These are phyloP conservation scores for Bertia moriformis DNA, from an alignment of 2,329 filamentous ascomycete species.

Conservation along the genomic window DNA sequence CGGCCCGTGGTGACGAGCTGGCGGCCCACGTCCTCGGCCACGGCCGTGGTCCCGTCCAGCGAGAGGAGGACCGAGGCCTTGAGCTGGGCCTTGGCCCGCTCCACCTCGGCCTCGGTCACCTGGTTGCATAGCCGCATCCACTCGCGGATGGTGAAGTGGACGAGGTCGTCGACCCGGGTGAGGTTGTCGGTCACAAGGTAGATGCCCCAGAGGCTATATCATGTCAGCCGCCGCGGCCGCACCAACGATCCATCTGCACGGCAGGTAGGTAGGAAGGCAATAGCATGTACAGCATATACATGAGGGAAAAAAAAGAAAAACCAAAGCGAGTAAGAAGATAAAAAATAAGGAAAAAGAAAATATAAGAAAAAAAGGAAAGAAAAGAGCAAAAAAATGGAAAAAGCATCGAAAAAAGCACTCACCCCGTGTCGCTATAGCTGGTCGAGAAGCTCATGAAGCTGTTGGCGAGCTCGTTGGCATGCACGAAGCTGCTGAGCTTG, in stretches of 20 bases:
- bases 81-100: slow-evolving; percentile 97
- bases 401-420: no score
- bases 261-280: no score
- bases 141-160: slow-evolving; percentile 96
- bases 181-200: slow-evolving; percentile 89
- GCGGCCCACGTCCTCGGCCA: slow-evolving; percentile 95
- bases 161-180: slow-evolving; percentile 78
- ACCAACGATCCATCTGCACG: no score
- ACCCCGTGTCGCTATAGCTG: slow-evolving; percentile 98
- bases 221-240: no score
- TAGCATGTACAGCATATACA: no score
- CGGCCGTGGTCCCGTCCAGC: slow-evolving; percentile 90
- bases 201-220: slow-evolving; percentile 96
- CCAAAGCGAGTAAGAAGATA: no score
- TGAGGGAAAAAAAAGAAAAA: no score
- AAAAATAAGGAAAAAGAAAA: background rate
- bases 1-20: slow-evolving; percentile 96
- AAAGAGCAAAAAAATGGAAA: background rate
- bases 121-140: slow-evolving; percentile 88
- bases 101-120: slow-evolving; percentile 79
- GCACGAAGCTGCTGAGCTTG: slow-evolving; percentile 90
- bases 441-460: slow-evolving; percentile 99
- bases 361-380: background rate
- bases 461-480: slow-evolving; percentile 91
- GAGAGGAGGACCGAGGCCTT: slow-evolving; percentile 96